Base-by-base conservation (phyloP, 495 filamentous ascomycete genomes). In the Aspergillus funiculosus region DNA sequence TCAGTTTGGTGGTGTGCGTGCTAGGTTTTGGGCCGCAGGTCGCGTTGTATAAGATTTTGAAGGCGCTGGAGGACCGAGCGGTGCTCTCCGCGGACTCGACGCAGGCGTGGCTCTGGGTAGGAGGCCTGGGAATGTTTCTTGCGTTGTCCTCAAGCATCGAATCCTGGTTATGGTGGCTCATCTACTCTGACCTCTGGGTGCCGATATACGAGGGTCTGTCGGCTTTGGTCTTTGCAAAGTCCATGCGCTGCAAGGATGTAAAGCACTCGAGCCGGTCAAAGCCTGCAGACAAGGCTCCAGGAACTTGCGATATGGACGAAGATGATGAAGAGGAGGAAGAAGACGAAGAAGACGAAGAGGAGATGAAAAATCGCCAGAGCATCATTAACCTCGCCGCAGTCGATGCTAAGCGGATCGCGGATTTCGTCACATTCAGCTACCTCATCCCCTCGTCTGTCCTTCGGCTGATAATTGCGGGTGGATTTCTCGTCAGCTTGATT, bases 351-450 rank as follows among this genome's bases (percentile, higher is more conserved):
- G 74, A 78, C 4, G 80, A 81, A 24, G 72, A 76, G 6, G 51
- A 74, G 3, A 76, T 83, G 35, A 83, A 80, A 48, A 73, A 73
- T 56, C 83, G 84, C 41, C 87, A 90, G 61, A 83, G 81, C 43
- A 85, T 80, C 9, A 80, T 90, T 40, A 94, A 94, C 54, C 68
- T 90, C 27, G 80, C 89, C 17, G 83, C 83, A 5, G 81, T 94
- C 6, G 88, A 94, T 64, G 74, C 78, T 2, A 79, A 80, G 45
- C 77, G 88, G 5, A 73, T 94, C 30, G 74, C 83, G 0, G 82
- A 90, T 29, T 87, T 90, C 52, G 71, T 73, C 17, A 66, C 73
- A 5, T 86, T 75, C 56, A 79, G 80, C 41, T 80, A 79, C 54
- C 56, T 83, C n/a, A 81, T 90, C 46, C 72, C 78, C 2, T 57